phyloP scores from a whole-genome alignment of 2,329 filamentous ascomycete species.

The Scedosporium aurantiacum region DNA sequence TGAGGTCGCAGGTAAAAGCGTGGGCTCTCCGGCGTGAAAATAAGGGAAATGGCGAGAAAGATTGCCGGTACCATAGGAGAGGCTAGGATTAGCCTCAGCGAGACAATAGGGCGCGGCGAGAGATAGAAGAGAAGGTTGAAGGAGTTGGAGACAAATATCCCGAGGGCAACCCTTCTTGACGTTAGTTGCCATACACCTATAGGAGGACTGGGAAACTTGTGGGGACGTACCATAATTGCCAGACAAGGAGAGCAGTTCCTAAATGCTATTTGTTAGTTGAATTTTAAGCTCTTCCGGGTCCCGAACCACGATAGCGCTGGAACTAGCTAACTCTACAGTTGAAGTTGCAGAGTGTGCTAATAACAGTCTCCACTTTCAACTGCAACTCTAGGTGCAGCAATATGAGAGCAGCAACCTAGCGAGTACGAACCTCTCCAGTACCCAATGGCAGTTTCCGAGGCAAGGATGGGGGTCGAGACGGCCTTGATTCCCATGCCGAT shows the following conservation, averaged over 20 bases:
- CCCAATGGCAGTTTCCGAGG: conserved; percentile 33
- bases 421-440: conserved; percentile 32
- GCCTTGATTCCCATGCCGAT: conserved; percentile 37
- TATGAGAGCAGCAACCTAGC: not conserved
- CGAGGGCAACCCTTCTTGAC: conserved; percentile 20
- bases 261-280: not conserved
- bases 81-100: conserved; percentile 21
- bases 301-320: not conserved
- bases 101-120: not conserved
- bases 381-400: not conserved
- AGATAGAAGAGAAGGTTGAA: conserved; percentile 26
- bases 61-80: conserved; percentile 24
- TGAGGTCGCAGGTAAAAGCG: conserved; percentile 26
- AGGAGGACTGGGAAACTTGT: not conserved
- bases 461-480: conserved; percentile 34
- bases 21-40: conserved; percentile 28
- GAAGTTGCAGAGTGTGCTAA: not conserved
- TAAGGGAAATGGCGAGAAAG: conserved; percentile 21
- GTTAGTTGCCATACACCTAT: not conserved
- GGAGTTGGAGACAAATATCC: conserved; percentile 23
- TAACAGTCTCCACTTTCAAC: not conserved
- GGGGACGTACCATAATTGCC: conserved; percentile 28
- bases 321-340: not conserved
- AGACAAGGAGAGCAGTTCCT: conserved; percentile 29
- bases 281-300: not conserved